Conservation (phyloP, 1,139 yeast genomes). For the Taphrina pruni region DNA sequence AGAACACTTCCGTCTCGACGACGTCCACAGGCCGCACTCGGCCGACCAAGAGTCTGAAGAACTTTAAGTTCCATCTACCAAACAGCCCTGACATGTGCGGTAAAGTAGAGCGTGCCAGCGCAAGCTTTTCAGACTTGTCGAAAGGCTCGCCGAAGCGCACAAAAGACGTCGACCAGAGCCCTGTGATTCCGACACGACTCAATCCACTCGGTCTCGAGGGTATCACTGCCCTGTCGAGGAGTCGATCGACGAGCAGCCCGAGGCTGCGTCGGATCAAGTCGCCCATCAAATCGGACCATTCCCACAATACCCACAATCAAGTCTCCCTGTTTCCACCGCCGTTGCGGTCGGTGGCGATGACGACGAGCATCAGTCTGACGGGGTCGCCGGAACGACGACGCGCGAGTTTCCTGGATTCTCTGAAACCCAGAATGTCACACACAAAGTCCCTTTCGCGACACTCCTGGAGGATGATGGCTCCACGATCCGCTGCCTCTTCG, state of each 20-base stretch:
- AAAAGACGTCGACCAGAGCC: not conserved
- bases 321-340: not conserved
- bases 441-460: conserved; percentile 10
- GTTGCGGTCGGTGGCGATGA: too few species aligned
- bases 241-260: conserved; percentile 6
- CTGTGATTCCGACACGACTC: not conserved
- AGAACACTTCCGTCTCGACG: conserved; percentile 18
- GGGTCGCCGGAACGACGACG: conserved; percentile 23
- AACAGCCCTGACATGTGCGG: conserved; percentile 11
- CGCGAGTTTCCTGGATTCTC: conserved; percentile 23
- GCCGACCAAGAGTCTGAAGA: conserved; percentile 2
- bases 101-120: not conserved
- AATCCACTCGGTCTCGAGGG: conserved; percentile 14
- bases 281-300: not conserved
- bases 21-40: conserved; percentile 16
- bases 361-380: conserved; percentile 1
- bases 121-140: not conserved
- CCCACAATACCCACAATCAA: too few species aligned
- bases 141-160: not conserved
- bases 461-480: conserved; percentile 15
- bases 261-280: not conserved
- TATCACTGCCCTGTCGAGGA: conserved; percentile 2
- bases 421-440: conserved; percentile 23
- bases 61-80: conserved; percentile 13
- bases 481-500: not conserved